A percentile compares a stretch with the other conserved stretches of the same genome.
Evolutionary conservation across 1,139 yeast genomes (phyloP).

Genomic region (Maudiozyma humilis): DNA sequence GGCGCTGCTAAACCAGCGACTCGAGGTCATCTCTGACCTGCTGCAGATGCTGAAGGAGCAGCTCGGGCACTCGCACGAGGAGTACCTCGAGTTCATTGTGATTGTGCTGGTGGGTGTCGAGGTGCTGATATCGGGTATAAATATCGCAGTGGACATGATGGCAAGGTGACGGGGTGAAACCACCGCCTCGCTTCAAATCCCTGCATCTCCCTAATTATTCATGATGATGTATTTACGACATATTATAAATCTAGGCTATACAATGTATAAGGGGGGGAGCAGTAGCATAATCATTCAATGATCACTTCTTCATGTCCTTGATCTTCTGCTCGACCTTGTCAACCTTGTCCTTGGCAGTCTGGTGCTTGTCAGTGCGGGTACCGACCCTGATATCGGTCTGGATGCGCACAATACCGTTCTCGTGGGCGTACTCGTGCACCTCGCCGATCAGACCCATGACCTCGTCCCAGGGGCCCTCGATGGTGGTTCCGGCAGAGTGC

Average conservation of each 20-base stretch:
- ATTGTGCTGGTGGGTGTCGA: slow-evolving; percentile 90
- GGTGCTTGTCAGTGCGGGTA: slow-evolving; percentile 59
- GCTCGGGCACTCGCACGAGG: slow-evolving; percentile 85
- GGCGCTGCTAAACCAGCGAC: slow-evolving; percentile 74
- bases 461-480: slow-evolving; percentile 86
- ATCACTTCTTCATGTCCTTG: neutral
- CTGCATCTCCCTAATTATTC: too few species aligned
- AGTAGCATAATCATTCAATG: neutral
- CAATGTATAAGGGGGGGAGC: neutral
- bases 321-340: slow-evolving; percentile 42
- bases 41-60: slow-evolving; percentile 95
- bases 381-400: slow-evolving; percentile 85
- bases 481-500: slow-evolving; percentile 87
- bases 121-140: slow-evolving; percentile 78
- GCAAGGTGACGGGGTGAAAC: slow-evolving; percentile 25
- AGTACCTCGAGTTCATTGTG: slow-evolving; percentile 84
- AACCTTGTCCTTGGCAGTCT: slow-evolving; percentile 59
- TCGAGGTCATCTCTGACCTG: slow-evolving; percentile 88
- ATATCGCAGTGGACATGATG: slow-evolving; percentile 42
- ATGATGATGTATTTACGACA: too few species aligned
- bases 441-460: slow-evolving; percentile 76
- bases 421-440: slow-evolving; percentile 64
- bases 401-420: slow-evolving; percentile 60
- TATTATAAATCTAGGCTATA: too few species aligned
- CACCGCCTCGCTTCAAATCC: too few species aligned